Base-by-base conservation (phyloP, 108 stramenopile genomes). In the Discostella stelligeroides region DNA sequence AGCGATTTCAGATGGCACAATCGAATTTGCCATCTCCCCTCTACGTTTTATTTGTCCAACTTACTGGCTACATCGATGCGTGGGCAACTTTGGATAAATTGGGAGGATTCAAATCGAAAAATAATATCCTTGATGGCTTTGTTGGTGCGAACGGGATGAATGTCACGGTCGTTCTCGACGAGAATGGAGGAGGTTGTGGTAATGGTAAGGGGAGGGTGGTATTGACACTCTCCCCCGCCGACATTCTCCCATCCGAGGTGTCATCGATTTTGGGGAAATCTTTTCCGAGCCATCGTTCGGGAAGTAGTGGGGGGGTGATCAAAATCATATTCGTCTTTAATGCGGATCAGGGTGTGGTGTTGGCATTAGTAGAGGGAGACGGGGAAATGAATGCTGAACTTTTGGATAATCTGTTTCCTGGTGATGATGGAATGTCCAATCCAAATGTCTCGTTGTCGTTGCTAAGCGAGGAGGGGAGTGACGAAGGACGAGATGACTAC, bases 31-130 rank as follows among this genome's bases (percentile, higher is more conserved):
- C 88, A 8, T 66, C 60, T 21, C 79, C 90, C 5, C 72, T 94
- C 20, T 94, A 94, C 60, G 86, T 82, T 2, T 47, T 94, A 40
- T 91, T 81, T 70, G 73, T 85, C 28, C 85, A 88, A 51, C 66
- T 94, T 55, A 76, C 76, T 20, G 79, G 75, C 1, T 84, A 82
- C 68, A 71, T 87, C 42, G 87, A 92, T 68, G 71, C 80, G 3
- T 81, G 62, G 80, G 74, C 68, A n/a, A 63, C 56, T 0, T 15
- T 79, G 53, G 78, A 79, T 17, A 49, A 37, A 17, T 40, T 79
- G 66, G 65, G 60, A 7, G 45, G 62, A 15, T 17, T 23, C 3
- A 59, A 37, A n/a, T 23, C 49, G 3, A 15, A n/a, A n/a, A n/a
- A 40, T 0, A 40, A 38, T 63, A 50, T 46, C 30, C 68, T 65